These are phyloP conservation scores for Thermothelomyces thermophilus DNA, from an alignment of 2,329 filamentous ascomycete species.

Conservation along the genomic window DNA sequence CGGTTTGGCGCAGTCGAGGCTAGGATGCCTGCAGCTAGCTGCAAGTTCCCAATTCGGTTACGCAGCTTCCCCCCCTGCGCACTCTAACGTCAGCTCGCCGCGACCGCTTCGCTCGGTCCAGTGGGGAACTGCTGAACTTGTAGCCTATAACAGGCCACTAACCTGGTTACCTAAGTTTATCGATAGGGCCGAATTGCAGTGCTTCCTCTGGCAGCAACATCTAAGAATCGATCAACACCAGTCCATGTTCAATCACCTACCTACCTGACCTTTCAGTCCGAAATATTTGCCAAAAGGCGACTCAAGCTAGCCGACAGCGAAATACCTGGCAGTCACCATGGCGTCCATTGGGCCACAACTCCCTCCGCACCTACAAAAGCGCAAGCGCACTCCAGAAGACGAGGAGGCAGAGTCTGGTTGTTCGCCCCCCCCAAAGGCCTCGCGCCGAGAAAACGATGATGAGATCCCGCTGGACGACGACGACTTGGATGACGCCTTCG, in stretches of 20 bases:
- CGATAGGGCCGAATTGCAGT: neutral
- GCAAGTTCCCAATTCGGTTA: neutral
- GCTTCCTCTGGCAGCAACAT: too few relatives aligned
- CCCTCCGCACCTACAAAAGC: slow-evolving; percentile 59
- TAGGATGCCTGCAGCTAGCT: neutral
- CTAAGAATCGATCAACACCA: neutral
- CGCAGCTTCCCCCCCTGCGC: slow-evolving; percentile 3
- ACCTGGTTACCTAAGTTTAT: neutral
- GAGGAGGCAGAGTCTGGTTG: slow-evolving; percentile 32
- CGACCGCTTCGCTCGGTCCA: neutral
- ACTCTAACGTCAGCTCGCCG: neutral
- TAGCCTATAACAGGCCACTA: neutral
- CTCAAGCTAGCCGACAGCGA: neutral
- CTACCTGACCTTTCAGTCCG: neutral
- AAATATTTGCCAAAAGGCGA: neutral
- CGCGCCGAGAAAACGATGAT: slow-evolving; percentile 43
- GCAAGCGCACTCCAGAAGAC: slow-evolving; percentile 48
- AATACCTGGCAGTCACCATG: slow-evolving; percentile 39
- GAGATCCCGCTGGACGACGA: slow-evolving; percentile 43
- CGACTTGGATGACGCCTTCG: slow-evolving; percentile 38
- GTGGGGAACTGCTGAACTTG: neutral
- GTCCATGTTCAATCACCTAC: neutral
- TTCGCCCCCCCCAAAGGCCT: slow-evolving; percentile 41
- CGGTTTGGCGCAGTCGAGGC: neutral
- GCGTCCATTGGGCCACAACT: slow-evolving; percentile 63